Percentiles rank a stretch among this genome's conserved stretches.
Evolutionary conservation across 805 yeast species (phyloP).

Genomic region (Saitoella complicata): DNA sequence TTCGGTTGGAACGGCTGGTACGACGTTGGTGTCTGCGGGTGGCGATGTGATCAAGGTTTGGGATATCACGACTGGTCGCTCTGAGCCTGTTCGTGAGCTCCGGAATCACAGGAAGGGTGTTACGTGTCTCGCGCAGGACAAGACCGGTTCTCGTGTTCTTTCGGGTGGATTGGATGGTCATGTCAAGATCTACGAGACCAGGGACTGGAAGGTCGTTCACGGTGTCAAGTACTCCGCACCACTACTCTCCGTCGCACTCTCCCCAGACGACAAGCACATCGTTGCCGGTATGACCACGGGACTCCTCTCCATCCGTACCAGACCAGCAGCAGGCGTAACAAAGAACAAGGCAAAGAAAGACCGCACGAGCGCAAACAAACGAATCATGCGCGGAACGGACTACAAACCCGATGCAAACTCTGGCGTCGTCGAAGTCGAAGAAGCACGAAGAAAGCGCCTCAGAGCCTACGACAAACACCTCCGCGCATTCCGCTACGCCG

Average conservation of each 20-base stretch:
- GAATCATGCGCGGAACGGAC: constrained; percentile 82
- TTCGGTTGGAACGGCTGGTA: constrained; percentile 50
- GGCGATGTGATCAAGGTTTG: constrained; percentile 75
- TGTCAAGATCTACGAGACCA: constrained; percentile 79
- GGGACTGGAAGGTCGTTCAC: constrained; percentile 67
- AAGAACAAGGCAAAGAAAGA: constrained; percentile 30
- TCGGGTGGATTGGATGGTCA: constrained; percentile 97
- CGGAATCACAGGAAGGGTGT: constrained; percentile 88
- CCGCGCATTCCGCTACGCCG: constrained; percentile 80
- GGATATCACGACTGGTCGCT: constrained; percentile 64
- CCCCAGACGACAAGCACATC: constrained; percentile 68
- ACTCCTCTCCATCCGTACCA: constrained; percentile 70
- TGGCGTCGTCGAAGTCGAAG: constrained; percentile 42
- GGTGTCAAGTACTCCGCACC: constrained; percentile 61
- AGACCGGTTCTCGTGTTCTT: constrained; percentile 25
- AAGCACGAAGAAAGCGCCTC: constrained; percentile 39
- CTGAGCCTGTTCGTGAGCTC: constrained; percentile 45
- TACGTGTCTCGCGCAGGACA: constrained; percentile 48
- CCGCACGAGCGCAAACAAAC: constrained; percentile 42
- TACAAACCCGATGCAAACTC: constrained; percentile 73
- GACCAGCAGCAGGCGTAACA: constrained; percentile 25
- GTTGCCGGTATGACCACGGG: constrained; percentile 90
- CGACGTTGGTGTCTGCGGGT: constrained; percentile 65
- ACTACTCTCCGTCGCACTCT: background rate
- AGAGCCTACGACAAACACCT: constrained; percentile 71